Percentiles rank a stretch among this genome's conserved stretches.
phyloP scores from a whole-genome alignment of 257 asterid genomes.

The Solanum bulbocastanum region DNA sequence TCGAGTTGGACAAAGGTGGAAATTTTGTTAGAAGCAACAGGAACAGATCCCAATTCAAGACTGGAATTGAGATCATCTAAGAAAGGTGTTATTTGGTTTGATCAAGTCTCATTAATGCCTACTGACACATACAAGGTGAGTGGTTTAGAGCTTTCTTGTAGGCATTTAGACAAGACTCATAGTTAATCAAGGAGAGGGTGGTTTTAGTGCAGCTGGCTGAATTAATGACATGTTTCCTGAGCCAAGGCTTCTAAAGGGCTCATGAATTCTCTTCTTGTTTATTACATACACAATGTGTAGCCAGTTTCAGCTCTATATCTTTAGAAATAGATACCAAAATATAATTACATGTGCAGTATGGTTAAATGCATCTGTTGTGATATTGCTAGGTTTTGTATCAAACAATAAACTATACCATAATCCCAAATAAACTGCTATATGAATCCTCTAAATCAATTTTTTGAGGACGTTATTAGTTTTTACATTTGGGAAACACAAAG shows the following conservation, averaged over 20 bases:
- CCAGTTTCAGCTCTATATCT: background rate
- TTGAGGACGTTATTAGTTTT: background rate
- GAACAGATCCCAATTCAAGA: constrained; percentile 58
- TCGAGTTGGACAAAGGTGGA: constrained; percentile 75
- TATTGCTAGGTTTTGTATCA: background rate
- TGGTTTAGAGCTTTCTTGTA: background rate
- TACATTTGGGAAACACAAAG: background rate
- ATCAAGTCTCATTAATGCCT: constrained; percentile 96
- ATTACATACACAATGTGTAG: background rate
- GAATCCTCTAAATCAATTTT: background rate
- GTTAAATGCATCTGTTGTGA: background rate
- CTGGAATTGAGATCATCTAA: constrained; percentile 66
- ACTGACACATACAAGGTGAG: constrained; percentile 77
- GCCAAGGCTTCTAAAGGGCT: background rate
- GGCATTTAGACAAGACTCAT: background rate
- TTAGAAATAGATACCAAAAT: background rate
- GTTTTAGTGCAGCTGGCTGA: background rate
- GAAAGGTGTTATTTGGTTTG: constrained; percentile 87
- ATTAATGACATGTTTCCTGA: background rate
- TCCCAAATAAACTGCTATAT: background rate
- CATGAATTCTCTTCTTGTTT: background rate
- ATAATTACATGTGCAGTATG: background rate
- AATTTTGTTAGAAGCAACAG: constrained; percentile 47
- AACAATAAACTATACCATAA: background rate
- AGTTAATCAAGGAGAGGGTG: background rate